Percentiles rank a stretch among this genome's conserved stretches.
Conservation (phyloP, 805 yeast genomes). For the Kazachstania taianensis region DNA sequence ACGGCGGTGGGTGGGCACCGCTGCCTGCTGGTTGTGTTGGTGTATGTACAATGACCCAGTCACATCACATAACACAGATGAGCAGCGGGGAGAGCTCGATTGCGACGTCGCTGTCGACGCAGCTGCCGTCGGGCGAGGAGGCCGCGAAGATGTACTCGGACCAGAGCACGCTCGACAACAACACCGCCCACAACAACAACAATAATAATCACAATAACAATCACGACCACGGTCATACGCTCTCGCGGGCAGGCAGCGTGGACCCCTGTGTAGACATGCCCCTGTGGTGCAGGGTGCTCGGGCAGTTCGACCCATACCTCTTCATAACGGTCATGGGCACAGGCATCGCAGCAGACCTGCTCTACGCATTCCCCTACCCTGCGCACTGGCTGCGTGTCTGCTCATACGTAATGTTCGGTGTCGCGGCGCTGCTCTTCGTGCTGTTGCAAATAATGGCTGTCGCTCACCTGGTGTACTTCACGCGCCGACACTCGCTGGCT, state of each 20-base stretch:
- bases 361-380: conserved; percentile 57
- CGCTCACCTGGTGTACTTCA: conserved; percentile 31
- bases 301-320: conserved; percentile 43
- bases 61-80: too few relatives aligned
- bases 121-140: too few relatives aligned
- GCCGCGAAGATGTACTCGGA: background rate
- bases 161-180: background rate
- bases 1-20: too few relatives aligned
- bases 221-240: background rate
- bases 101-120: too few relatives aligned
- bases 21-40: too few relatives aligned
- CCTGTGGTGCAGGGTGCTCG: conserved; percentile 2
- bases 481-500: conserved; percentile 12
- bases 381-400: conserved; percentile 47
- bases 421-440: conserved; percentile 42
- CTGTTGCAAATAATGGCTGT: conserved; percentile 34
- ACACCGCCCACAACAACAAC: too few relatives aligned
- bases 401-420: conserved; percentile 54
- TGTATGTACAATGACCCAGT: too few relatives aligned
- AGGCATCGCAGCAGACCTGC: conserved; percentile 57
- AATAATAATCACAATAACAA: background rate
- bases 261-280: too few relatives aligned
- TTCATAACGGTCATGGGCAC: conserved; percentile 79
- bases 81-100: too few relatives aligned
- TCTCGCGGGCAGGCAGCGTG: too few relatives aligned